Conservation (phyloP, 139 green algal species). For the Cymbomonas tetramitiformis region DNA sequence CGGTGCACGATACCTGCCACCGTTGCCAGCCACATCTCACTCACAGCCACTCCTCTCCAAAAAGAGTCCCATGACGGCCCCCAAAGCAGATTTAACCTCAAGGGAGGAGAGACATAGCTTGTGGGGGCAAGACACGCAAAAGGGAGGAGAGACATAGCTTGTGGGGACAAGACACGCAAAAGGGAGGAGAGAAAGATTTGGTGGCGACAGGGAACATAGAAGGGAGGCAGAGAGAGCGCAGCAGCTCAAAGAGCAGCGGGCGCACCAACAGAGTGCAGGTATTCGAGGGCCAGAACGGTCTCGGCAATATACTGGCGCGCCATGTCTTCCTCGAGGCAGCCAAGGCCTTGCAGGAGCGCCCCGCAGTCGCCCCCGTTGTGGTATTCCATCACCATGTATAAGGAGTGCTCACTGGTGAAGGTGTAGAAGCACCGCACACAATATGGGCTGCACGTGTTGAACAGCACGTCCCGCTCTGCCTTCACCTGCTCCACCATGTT, state of each 20-base stretch:
- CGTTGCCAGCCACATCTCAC: no score
- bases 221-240: no score
- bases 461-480: conserved; percentile 85
- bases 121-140: no score
- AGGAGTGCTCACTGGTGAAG: conserved; percentile 73
- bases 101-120: no score
- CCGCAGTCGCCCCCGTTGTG: conserved; percentile 68
- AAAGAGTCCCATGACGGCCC: no score
- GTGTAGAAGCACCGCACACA: conserved; percentile 75
- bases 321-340: conserved; percentile 60
- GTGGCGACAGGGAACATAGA: no score
- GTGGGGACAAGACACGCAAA: no score
- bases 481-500: conserved; percentile 81
- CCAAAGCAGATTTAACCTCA: no score
- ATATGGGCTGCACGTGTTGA: conserved; percentile 37
- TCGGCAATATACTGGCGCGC: conserved; percentile 77
- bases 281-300: conserved; percentile 81
- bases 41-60: no score
- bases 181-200: no score
- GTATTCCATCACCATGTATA: conserved; percentile 98
- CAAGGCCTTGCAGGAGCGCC: conserved; percentile 59
- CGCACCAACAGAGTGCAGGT: conserved; percentile 86
- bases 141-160: no score
- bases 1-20: conserved; percentile 78
- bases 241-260: no score